Evolutionary conservation across 495 filamentous ascomycete genomes (phyloP).

Genomic region (Gamarada debralockiae): DNA sequence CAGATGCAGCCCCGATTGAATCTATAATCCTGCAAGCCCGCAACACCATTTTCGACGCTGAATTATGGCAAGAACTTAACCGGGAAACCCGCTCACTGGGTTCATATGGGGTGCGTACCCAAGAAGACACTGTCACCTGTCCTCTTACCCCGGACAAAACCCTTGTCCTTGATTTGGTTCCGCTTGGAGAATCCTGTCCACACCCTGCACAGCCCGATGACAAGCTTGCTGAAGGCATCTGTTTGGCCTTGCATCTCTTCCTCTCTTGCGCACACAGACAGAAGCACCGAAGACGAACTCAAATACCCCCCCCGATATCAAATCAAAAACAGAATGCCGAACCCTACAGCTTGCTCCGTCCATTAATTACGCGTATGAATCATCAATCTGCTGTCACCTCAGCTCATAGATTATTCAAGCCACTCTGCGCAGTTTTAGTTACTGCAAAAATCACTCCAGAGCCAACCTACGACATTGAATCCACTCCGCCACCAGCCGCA

Average conservation of each 20-base stretch:
- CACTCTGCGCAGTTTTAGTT: conserved; percentile 34
- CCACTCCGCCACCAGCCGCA: background rate
- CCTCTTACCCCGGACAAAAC: conserved; percentile 47
- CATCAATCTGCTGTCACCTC: conserved; percentile 46
- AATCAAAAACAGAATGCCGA: conserved; percentile 42
- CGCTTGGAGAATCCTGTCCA: conserved; percentile 36
- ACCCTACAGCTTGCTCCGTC: conserved; percentile 60
- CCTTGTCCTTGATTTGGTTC: conserved; percentile 64
- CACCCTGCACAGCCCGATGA: conserved; percentile 16
- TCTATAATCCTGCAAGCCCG: conserved; percentile 74
- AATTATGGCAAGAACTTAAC: conserved; percentile 88
- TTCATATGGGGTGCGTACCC: conserved; percentile 59
- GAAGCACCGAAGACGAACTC: conserved; percentile 58
- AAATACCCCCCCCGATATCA: conserved; percentile 55
- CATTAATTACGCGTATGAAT: conserved; percentile 59
- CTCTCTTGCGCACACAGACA: conserved; percentile 69
- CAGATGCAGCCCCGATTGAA: conserved; percentile 42
- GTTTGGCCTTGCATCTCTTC: conserved; percentile 60
- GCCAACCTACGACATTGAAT: conserved; percentile 8
- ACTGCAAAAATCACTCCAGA: conserved; percentile 34
- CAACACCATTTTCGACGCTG: conserved; percentile 85
- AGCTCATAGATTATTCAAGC: conserved; percentile 35
- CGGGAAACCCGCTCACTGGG: conserved; percentile 71
- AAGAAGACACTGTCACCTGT: conserved; percentile 54
- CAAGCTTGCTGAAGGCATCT: conserved; percentile 52